Base-by-base conservation (phyloP, 1,139 yeast genomes). In the Diutina siamensis region DNA sequence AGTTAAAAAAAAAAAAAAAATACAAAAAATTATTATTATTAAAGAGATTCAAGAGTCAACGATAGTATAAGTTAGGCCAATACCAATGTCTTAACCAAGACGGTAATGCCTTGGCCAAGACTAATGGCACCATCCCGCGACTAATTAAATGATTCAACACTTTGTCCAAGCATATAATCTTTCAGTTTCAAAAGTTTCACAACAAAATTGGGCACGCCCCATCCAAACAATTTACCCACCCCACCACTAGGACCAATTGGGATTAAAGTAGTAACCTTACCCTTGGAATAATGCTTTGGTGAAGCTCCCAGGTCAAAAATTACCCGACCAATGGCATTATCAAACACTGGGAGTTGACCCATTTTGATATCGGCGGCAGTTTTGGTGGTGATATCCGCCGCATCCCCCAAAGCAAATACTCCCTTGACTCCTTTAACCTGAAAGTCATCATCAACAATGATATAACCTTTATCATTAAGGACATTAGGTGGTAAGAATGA, bases 201-300 rank as follows among this genome's bases (percentile, higher is more conserved):
- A 10, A 64, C 15, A 47, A 67, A 65, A 42, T 48, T 59, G 2
- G 72, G 71, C 9, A 58, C 46, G 2, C 49, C 34, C 52, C 56
- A 58, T 4, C 69, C 71, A 48, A 53, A 61, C 0, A 55, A 27
- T 8, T 54, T 44, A 15, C 69, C 71, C 44, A 67, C 65, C 21
- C 72, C 73, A 20, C 69, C 69, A 2, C 55, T 51, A 49, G 56
- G 59, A 3, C 69, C 63, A 44, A 67, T 57, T 12, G 73, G 72
- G 12, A 65, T 59, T 1, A 64, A 13, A 12, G 55, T 45, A 21
- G 53, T 53, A 4, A 42, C 36, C n/a, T 44, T 45, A 4, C 49
- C 46, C 8, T 42, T 45, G 22, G 46, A 47, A 45, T 55, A 58
- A 5, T 54, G 45, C 36, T 50, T 52, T n/a, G 35, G 8, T 18